Conservation (phyloP, 306 rosid genomes). For the Crataegus laevigata region DNA sequence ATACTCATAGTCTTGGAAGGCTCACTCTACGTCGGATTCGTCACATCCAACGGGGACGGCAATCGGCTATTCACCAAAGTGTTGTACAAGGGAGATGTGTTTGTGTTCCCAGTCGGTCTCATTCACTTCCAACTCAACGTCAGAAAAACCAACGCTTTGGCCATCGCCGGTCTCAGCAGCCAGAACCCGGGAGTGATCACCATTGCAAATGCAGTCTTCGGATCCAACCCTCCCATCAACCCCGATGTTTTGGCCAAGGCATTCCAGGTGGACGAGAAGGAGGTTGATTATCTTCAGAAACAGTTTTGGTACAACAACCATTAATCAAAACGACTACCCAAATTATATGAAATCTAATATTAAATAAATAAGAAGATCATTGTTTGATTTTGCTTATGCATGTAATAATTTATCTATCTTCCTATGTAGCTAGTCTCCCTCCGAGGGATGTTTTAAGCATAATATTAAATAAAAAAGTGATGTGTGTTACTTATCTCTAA, state of each 20-base stretch:
- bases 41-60: neutral
- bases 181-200: slow-evolving; percentile 4
- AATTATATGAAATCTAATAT: no score
- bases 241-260: neutral
- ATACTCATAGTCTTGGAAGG: neutral
- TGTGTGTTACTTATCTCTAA: no score
- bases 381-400: no score
- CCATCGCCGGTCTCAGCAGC: neutral
- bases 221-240: neutral
- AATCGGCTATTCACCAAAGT: neutral
- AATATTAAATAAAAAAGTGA: no score
- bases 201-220: neutral
- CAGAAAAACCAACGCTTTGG: neutral
- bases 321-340: no score
- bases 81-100: neutral
- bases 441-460: no score
- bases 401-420: no score
- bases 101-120: neutral
- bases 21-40: slow-evolving; percentile 8
- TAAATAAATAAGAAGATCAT: no score
- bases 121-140: slow-evolving; percentile 6
- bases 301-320: slow-evolving; percentile 7
- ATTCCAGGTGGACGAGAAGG: neutral
- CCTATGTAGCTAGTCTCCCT: no score
- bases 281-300: neutral